Base-by-base conservation (phyloP, 2,329 filamentous ascomycete species). In the Talaromyces sp. region DNA sequence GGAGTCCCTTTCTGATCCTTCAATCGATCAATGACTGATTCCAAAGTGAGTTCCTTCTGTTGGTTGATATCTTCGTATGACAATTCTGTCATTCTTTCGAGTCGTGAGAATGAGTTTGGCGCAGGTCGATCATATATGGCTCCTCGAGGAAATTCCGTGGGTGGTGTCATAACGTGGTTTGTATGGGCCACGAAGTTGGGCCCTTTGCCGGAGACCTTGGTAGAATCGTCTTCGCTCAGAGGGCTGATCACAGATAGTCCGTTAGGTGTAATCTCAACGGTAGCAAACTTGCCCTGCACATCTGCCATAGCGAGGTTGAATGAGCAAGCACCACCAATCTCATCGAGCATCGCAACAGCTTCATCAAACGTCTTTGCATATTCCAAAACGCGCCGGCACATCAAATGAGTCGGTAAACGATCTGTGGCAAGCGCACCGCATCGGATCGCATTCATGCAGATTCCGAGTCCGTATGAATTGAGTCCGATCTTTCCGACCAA, bases 401-500 rank as follows among this genome's bases (percentile, higher is more conserved):
- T 55, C 6, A 61, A 2, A 46, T 61, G 59, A 23, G 50, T 61
- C 2, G 59, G 59, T 9, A 61, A 56, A n/a, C 48, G 48, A 23
- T 61, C 18, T 1, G 25, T 31, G 37, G 16, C 14, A 23, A 42
- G 39, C 6, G 59, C 59, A n/a, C 39, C 59, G 14, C 46, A 61
- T n/a, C 48, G 59, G 11, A 61, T 16, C 9, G 59, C 59, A 18
- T 61, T 61, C 35, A 44, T 55, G 23, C 48, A 55, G 14, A 55
- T 14, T 7, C 59, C 59, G n/a, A 61, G 4, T 42, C 59, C 59
- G 21, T 52, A 16, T 1, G 35, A 44, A 9, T 61, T 61, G 16
- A 61, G 25, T 7, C 59, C 59, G 28, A 61, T 61, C 25, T 61
- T 61, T 11, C 59, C 59, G 9, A 61, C 28, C 5, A 61, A 23